Conservation (phyloP, 306 rosid genomes). For the Pueraria montana region DNA sequence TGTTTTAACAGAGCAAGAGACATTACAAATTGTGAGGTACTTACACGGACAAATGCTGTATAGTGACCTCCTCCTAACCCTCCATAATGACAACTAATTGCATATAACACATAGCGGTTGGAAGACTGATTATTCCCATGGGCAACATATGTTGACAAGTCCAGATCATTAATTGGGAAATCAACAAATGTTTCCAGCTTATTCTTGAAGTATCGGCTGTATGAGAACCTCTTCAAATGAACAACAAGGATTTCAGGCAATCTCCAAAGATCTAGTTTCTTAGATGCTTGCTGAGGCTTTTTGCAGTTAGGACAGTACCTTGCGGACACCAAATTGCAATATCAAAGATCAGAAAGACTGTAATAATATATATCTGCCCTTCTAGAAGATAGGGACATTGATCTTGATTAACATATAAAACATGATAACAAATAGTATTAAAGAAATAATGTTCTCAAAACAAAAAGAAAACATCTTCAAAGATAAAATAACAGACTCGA, state of each 20-base stretch:
- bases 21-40: constrained; percentile 42
- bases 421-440: constrained; percentile 16
- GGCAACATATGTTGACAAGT: constrained; percentile 64
- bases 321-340: constrained; percentile 40
- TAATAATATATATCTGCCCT: constrained; percentile 10
- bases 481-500: constrained; percentile 33
- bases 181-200: constrained; percentile 86
- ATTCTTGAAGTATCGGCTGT: constrained; percentile 58
- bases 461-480: constrained; percentile 12
- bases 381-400: constrained; percentile 17
- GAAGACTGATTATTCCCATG: constrained; percentile 50
- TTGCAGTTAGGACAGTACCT: constrained; percentile 92
- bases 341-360: constrained; percentile 34
- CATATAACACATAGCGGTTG: constrained; percentile 69
- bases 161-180: constrained; percentile 79
- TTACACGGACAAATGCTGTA: constrained; percentile 84
- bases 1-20: constrained; percentile 28
- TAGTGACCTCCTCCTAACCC: constrained; percentile 89
- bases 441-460: constrained; percentile 31
- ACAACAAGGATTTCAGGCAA: constrained; percentile 88
- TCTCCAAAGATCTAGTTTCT: constrained; percentile 94
- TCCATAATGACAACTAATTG: constrained; percentile 89
- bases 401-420: constrained; percentile 37
- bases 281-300: constrained; percentile 79
- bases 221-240: constrained; percentile 91